Evolutionary conservation across 2,329 filamentous ascomycete genomes (phyloP).

Genomic region (Plenodomus tracheiphilus): DNA sequence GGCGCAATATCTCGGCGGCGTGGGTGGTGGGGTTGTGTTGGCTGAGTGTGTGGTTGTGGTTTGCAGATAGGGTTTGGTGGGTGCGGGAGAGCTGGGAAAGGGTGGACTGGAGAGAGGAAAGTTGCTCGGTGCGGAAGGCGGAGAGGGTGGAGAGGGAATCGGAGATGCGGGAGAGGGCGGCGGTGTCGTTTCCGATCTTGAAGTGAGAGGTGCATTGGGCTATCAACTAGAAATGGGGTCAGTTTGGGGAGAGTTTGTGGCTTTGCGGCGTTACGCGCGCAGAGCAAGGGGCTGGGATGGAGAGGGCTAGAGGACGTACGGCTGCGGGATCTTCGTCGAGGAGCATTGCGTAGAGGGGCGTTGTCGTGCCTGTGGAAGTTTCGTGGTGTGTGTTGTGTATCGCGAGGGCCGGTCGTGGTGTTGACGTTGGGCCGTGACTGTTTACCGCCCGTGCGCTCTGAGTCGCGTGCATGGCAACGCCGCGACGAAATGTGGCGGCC

Average conservation of each 20-base stretch:
- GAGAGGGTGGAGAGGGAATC: conserved; percentile 83
- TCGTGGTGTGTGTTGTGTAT: neutral
- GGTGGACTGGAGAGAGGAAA: conserved; percentile 47
- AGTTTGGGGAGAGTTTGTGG: conserved; percentile 18
- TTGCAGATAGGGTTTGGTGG: conserved; percentile 72
- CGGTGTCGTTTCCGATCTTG: conserved; percentile 87
- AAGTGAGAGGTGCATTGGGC: conserved; percentile 91
- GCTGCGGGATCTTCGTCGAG: conserved; percentile 91
- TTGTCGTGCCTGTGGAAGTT: no score
- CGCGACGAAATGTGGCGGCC: conserved; percentile 15
- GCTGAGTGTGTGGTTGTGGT: conserved; percentile 75
- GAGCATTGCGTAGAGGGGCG: conserved; percentile 66
- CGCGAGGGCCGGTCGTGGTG: conserved; percentile 24
- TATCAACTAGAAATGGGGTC: conserved; percentile 67
- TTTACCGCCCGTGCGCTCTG: conserved; percentile 26
- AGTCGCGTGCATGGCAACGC: conserved; percentile 36
- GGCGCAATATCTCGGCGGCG: conserved; percentile 78
- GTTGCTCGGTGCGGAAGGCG: conserved; percentile 77
- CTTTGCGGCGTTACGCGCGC: no score
- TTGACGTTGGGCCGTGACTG: conserved; percentile 33
- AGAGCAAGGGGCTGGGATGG: conserved; percentile 5
- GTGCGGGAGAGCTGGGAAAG: conserved; percentile 69
- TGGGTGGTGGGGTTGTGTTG: conserved; percentile 79
- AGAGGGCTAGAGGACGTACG: conserved; percentile 56
- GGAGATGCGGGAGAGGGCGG: conserved; percentile 78